Percentiles rank a stretch among this genome's conserved stretches.
These are phyloP conservation scores for Penicillium silybi DNA, from an alignment of 495 filamentous ascomycete species.

Conservation along the genomic window DNA sequence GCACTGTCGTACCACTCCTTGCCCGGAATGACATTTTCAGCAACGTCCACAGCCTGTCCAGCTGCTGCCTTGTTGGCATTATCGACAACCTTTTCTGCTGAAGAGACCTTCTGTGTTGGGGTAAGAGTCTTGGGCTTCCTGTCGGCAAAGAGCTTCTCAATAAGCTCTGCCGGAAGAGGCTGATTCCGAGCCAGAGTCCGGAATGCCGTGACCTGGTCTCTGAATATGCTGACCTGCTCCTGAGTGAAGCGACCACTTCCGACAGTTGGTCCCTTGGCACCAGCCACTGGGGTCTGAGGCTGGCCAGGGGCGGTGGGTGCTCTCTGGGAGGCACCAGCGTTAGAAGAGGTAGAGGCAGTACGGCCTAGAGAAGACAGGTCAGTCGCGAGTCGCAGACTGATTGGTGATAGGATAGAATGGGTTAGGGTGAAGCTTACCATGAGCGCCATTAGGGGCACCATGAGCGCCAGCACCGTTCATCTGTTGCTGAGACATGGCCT, in stretches of 20 bases:
- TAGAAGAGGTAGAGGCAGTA: constrained; percentile 45
- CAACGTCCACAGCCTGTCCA: constrained; percentile 32
- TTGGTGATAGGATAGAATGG: not conserved
- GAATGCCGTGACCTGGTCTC: constrained; percentile 79
- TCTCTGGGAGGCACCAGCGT: constrained; percentile 31
- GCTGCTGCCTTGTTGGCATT: constrained; percentile 36
- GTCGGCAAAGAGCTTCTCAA: constrained; percentile 70
- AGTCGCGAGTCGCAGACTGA: not conserved
- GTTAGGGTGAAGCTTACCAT: constrained; percentile 36
- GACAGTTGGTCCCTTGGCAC: constrained; percentile 32
- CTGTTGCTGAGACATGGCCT: constrained; percentile 25
- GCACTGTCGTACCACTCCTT: constrained; percentile 57
- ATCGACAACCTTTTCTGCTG: constrained; percentile 51
- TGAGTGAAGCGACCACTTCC: constrained; percentile 56
- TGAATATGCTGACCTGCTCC: constrained; percentile 65
- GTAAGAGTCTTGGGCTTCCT: constrained; percentile 62
- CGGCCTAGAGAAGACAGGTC: constrained; percentile 22
- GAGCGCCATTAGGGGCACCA: constrained; percentile 43
- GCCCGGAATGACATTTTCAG: constrained; percentile 23
- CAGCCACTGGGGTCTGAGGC: constrained; percentile 22
- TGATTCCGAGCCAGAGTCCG: constrained; percentile 76
- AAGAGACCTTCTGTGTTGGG: constrained; percentile 51
- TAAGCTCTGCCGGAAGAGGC: constrained; percentile 66
- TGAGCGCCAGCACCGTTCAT: constrained; percentile 39
- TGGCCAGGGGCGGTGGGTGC: constrained; percentile 23